phyloP scores from a whole-genome alignment of 1,139 yeast genomes.

The Candida sojae region DNA sequence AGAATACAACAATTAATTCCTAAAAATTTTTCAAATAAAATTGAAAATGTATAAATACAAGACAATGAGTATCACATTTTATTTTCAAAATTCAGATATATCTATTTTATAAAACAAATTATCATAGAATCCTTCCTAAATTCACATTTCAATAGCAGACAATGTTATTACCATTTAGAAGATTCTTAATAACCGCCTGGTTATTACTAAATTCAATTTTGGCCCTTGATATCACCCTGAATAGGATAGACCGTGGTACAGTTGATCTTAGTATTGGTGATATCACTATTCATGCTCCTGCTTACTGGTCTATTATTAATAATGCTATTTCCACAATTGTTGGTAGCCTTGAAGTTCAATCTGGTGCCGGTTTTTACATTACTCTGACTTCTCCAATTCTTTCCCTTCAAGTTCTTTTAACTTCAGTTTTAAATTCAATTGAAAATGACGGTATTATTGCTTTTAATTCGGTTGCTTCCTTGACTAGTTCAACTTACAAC shows the following conservation, averaged over 20 bases:
- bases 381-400: conserved; percentile 5
- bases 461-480: conserved; percentile 22
- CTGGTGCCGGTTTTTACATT: conserved; percentile 25
- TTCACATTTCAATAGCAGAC: too few species aligned
- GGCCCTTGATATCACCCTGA: conserved; percentile 5
- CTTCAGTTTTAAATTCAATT: conserved; percentile 16
- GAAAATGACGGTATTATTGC: conserved; percentile 24
- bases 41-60: too few species aligned
- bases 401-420: conserved; percentile 15
- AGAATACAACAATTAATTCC: too few species aligned
- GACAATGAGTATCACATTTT: too few species aligned
- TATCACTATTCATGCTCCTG: conserved; percentile 24
- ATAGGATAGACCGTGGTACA: conserved; percentile 19
- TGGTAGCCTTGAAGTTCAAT: conserved; percentile 21
- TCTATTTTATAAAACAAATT: too few species aligned
- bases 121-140: too few species aligned
- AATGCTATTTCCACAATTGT: conserved; percentile 25
- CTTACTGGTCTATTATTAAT: conserved; percentile 34
- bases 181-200: neutral
- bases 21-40: too few species aligned
- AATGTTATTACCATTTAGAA: neutral
- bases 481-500: conserved; percentile 20
- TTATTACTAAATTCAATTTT: neutral
- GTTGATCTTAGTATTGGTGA: conserved; percentile 21
- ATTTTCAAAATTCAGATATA: too few species aligned